Base-by-base conservation (phyloP, 1,139 yeast genomes). In the Kodamaea derodonti region DNA sequence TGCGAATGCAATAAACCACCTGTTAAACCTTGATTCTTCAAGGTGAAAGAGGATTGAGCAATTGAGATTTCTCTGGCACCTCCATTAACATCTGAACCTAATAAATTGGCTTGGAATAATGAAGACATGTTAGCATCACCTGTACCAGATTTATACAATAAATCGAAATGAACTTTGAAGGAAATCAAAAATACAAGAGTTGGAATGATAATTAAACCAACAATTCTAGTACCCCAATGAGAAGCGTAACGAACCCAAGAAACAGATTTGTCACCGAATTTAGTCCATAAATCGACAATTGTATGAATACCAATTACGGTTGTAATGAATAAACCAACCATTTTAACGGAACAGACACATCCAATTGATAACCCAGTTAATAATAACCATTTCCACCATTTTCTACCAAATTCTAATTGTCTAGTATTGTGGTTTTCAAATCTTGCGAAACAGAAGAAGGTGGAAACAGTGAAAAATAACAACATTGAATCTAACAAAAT, bases 51-150 rank as follows among this genome's bases (percentile, higher is more conserved):
- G 1, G 97, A 87, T 37, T 81, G 77, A 27, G 87, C 90, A 37
- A 84, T 66, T 27, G 95, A 79, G 32, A 92, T 70, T 49, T 90
- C 96, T 60, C 95, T 71, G 45, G 98, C 95, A 18, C 97, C 97
- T 37, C 81, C 78, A 38, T 80, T 84, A 42, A 90, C 81, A 39
- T 77, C 79, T 24, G 92, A 78, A 26, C 95, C 95, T 30, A 69
- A 63, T 52, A 92, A 73, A 57, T 87, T 85, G 36, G 98, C 98
- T 66, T 92, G 98, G 77, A 92, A 92, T 46, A 94, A 70, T 0
- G 97, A 87, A 13, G 95, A 85, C 98, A 94, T 94, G 52, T 84
- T 84, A 32, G 96, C 94, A 58, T 92, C 97, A 45, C 98, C 98
- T 14, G 97, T 80, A 44, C 99, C 95, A 11, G 85, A 67, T 46